A percentile compares a stretch with the other conserved stretches of the same genome.
These are phyloP conservation scores for Candida piceae DNA, from an alignment of 805 yeast species.

Conservation along the genomic window DNA sequence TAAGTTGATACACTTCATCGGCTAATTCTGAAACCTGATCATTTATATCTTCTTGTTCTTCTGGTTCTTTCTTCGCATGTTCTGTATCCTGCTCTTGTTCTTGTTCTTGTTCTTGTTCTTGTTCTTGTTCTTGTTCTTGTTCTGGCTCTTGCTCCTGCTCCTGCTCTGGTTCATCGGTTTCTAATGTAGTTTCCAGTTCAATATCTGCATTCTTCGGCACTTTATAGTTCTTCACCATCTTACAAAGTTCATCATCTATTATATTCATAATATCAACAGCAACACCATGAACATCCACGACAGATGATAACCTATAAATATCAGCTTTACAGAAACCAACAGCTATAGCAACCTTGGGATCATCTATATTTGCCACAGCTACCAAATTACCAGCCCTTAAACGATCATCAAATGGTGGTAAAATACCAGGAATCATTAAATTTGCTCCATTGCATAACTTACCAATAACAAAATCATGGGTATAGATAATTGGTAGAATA, in stretches of 20 bases:
- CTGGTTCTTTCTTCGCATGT: slow-evolving; percentile 1
- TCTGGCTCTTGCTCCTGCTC: slow-evolving; percentile 7
- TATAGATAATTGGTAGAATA: slow-evolving; percentile 60
- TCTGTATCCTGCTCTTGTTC: slow-evolving; percentile 4
- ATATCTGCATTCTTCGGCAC: slow-evolving; percentile 37
- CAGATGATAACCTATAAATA: slow-evolving; percentile 38
- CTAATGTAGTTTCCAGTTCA: slow-evolving; percentile 4
- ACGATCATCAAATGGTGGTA: slow-evolving; percentile 51
- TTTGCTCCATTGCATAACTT: slow-evolving; percentile 76
- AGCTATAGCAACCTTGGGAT: slow-evolving; percentile 64
- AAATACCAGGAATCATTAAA: slow-evolving; percentile 69
- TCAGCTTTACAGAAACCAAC: slow-evolving; percentile 59
- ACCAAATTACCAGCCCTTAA: slow-evolving; percentile 54
- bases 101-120: slow-evolving; percentile 4
- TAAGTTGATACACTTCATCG: slow-evolving; percentile 36
- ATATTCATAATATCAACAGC: slow-evolving; percentile 73
- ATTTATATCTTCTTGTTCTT: slow-evolving; percentile 6
- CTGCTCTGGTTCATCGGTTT: slow-evolving; percentile 2
- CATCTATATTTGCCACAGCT: slow-evolving; percentile 57
- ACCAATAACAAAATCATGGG: slow-evolving; percentile 70
- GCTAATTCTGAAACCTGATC: slow-evolving; percentile 27
- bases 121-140: slow-evolving; percentile 18
- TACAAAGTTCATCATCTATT: slow-evolving; percentile 58
- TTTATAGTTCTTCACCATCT: slow-evolving; percentile 42
- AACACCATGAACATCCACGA: slow-evolving; percentile 65